Base-by-base conservation (phyloP, 768 basidiomycete species). In the Lentinula guzmanii region DNA sequence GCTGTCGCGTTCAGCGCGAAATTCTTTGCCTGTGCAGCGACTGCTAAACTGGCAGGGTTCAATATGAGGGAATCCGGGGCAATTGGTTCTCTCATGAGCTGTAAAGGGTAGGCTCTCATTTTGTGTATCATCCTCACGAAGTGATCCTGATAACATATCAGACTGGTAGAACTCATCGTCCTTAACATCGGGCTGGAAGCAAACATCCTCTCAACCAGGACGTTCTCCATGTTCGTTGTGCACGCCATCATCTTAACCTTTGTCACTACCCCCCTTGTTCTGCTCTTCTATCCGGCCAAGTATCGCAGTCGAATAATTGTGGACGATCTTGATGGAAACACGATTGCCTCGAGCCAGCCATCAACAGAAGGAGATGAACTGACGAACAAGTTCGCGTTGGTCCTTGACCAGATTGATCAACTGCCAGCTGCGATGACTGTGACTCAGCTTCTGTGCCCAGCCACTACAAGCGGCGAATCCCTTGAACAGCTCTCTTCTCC, bases 201-300 rank as follows among this genome's bases (percentile, higher is more conserved):
- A 2, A 74, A 74, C 11, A 86, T 91, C 60, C 77, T 90, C 51
- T 78, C 84, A 67, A 72, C 77, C 0, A 81, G 84, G 28, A 82
- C 89, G 10, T 93, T 95, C 77, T 90, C 91, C 0, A 94, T 95
- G 90, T 93, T 95, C 64, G 93, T 95, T 62, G 76, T 95, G 52
- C 84, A 86, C 52, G 86, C 89, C 4, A 74, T 93, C 45, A 74
- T 93, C 53, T 76, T 93, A 50, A 93, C 93, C 0, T 86, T 91
- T 75, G 82, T 91, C 61, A 93, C 92, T 3, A 95, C 93, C 0
- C 94, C 94, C 1, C 80, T 93, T 60, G 89, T 89, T 0, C 74
- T 93, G 28, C 67, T 81, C 35, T 85, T 93, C 73, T 95, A 95
- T 71, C 93, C 94, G 3, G 68, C 78, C 1, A 78, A 79, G 67